phyloP scores from a whole-genome alignment of 371 early-diverging fungal species.

The Cokeromyces recurvatus region DNA sequence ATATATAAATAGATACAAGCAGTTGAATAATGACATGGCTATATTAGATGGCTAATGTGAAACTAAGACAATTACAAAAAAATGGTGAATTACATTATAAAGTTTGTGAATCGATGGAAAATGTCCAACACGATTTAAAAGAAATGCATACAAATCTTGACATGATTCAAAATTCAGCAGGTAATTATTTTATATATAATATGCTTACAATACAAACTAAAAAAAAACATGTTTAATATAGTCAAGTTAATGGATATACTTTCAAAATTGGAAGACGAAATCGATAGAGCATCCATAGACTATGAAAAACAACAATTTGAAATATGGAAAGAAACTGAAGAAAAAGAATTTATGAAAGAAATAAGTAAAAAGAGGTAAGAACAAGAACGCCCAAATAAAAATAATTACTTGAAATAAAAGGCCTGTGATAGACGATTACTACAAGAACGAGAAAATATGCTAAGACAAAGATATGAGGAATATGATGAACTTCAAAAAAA shows the following conservation, averaged over 20 bases:
- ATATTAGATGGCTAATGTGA: not conserved
- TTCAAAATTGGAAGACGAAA: conserved; percentile 17
- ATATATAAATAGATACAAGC: too few species aligned
- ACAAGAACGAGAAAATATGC: conserved; percentile 14
- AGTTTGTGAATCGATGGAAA: conserved; percentile 4
- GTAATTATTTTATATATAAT: conserved; percentile 4
- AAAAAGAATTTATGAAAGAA: conserved; percentile 1
- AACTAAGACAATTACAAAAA: conserved; percentile 12
- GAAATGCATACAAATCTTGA: conserved; percentile 4
- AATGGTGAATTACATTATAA: conserved; percentile 11
- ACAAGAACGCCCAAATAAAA: not conserved
- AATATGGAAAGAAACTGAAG: conserved; percentile 28
- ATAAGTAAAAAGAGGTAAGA: conserved; percentile 3
- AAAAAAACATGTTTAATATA: not conserved
- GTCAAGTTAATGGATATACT: conserved; percentile 15
- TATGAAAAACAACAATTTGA: conserved; percentile 28
- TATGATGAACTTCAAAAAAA: conserved; percentile 25
- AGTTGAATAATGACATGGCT: too few species aligned
- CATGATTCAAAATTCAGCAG: conserved; percentile 6
- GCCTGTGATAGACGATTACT: conserved; percentile 6
- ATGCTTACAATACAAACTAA: not conserved
- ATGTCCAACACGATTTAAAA: not conserved
- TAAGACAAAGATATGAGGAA: conserved; percentile 30
- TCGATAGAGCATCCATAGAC: conserved; percentile 20
- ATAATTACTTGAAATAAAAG: not conserved